These are phyloP conservation scores for Bombardia bombarda DNA, from an alignment of 495 filamentous ascomycete genomes.

Conservation along the genomic window DNA sequence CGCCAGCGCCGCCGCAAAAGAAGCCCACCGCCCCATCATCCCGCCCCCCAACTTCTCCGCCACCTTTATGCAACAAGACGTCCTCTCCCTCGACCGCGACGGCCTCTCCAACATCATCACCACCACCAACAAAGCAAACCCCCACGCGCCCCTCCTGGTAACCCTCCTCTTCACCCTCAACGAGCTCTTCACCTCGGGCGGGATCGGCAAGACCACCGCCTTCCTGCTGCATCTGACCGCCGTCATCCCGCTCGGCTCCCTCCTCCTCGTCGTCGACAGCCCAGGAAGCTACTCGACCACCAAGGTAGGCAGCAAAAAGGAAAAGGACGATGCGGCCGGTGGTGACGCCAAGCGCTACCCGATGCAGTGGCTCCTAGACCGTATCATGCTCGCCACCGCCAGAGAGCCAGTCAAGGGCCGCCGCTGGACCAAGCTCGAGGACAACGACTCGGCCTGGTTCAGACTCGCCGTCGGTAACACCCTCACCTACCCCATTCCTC, in stretches of 20 bases:
- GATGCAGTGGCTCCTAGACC: constrained; percentile 88
- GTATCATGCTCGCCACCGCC: constrained; percentile 51
- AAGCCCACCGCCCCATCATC: constrained; percentile 36
- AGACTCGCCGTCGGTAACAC: constrained; percentile 39
- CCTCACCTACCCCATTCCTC: constrained; percentile 69
- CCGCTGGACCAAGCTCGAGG: constrained; percentile 63
- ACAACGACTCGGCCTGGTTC: constrained; percentile 79
- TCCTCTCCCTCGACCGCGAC: constrained; percentile 43
- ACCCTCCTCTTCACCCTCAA: constrained; percentile 96
- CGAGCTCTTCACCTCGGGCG: constrained; percentile 74
- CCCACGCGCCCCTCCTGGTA: constrained; percentile 40
- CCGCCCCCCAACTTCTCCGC: constrained; percentile 28
- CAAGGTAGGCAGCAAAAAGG: neutral
- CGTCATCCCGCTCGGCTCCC: constrained; percentile 44
- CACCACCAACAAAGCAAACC: constrained; percentile 20
- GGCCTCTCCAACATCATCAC: constrained; percentile 33
- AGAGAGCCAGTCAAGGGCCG: constrained; percentile 20
- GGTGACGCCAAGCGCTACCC: constrained; percentile 63
- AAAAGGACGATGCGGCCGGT: neutral
- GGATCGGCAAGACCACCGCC: constrained; percentile 61
- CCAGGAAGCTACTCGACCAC: constrained; percentile 86
- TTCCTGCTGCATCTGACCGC: constrained; percentile 62
- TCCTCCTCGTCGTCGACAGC: constrained; percentile 85
- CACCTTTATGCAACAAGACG: constrained; percentile 52
- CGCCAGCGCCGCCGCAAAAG: constrained; percentile 44